These are phyloP conservation scores for Podospora bellae-mahoneyi DNA, from an alignment of 495 filamentous ascomycete species.

Conservation along the genomic window DNA sequence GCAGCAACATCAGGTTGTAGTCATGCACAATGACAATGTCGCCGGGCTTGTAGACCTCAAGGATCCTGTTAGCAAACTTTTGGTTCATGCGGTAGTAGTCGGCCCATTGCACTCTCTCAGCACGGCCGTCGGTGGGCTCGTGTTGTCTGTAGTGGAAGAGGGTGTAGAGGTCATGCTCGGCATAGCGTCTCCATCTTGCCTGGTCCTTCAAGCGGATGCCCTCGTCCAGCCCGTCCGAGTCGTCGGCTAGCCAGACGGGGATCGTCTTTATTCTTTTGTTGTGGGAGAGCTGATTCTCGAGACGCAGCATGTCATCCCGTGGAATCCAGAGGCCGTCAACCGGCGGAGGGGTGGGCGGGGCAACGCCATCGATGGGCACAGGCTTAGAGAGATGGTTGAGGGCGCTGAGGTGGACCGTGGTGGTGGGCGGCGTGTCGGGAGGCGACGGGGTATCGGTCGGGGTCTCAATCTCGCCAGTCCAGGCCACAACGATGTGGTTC, in stretches of 20 bases:
- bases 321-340: slow-evolving; percentile 63
- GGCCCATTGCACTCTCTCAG: slow-evolving; percentile 77
- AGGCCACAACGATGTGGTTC: slow-evolving; percentile 85
- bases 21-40: slow-evolving; percentile 91
- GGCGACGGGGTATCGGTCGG: slow-evolving; percentile 40
- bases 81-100: slow-evolving; percentile 87
- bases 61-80: slow-evolving; percentile 80
- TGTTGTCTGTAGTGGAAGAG: slow-evolving; percentile 93
- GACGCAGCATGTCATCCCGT: slow-evolving; percentile 58
- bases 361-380: slow-evolving; percentile 60
- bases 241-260: slow-evolving; percentile 82
- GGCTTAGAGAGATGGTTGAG: slow-evolving; percentile 65
- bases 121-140: slow-evolving; percentile 77
- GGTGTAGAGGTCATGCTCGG: slow-evolving; percentile 83
- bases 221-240: slow-evolving; percentile 59
- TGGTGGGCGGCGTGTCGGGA: slow-evolving; percentile 41
- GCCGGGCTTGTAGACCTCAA: slow-evolving; percentile 80
- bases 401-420: slow-evolving; percentile 39
- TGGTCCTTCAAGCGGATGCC: slow-evolving; percentile 70
- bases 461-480: slow-evolving; percentile 83
- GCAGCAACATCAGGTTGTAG: slow-evolving; percentile 83
- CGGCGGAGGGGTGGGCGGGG: slow-evolving; percentile 52
- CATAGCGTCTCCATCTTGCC: slow-evolving; percentile 77
- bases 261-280: slow-evolving; percentile 62
- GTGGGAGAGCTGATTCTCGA: slow-evolving; percentile 66